Conservation (phyloP, 179 eudicot species). For the Vitellaria paradoxa region DNA sequence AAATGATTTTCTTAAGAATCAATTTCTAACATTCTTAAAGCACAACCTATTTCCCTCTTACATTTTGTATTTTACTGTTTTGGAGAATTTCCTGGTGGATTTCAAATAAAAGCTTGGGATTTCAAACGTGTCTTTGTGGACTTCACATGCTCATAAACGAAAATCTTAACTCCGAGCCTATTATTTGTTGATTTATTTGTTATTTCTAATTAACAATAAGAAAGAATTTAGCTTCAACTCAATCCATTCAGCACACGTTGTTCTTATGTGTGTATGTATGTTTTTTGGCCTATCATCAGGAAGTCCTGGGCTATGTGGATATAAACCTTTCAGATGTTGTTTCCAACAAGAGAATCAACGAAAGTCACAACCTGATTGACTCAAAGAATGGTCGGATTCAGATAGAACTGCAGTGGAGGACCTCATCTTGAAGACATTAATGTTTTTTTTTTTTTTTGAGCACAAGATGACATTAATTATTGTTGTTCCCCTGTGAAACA, state of each 20-base stretch:
- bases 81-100: not conserved
- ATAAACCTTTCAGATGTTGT: slow-evolving; percentile 75
- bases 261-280: not conserved
- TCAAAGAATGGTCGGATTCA: slow-evolving; percentile 67
- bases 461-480: too few species aligned
- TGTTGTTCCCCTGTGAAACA: not conserved
- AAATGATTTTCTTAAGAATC: not conserved
- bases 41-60: not conserved
- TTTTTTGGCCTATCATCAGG: slow-evolving; percentile 37
- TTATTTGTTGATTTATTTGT: not conserved
- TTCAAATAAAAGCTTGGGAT: not conserved
- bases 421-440: slow-evolving; percentile 39
- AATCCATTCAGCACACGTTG: not conserved
- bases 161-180: not conserved
- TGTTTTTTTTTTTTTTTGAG: not conserved
- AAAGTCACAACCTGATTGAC: slow-evolving; percentile 60
- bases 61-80: not conserved
- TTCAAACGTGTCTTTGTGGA: not conserved
- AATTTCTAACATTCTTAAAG: not conserved
- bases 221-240: not conserved
- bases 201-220: not conserved
- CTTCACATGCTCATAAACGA: not conserved
- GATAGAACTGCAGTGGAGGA: slow-evolving; percentile 75
- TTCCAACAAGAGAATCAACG: slow-evolving; percentile 81
- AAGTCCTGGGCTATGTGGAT: slow-evolving; percentile 77